A percentile compares a stretch with the other conserved stretches of the same genome.
Evolutionary conservation across 1,284 basidiomycete genomes (phyloP).

Genomic region (Papiliotrema laurentii): DNA sequence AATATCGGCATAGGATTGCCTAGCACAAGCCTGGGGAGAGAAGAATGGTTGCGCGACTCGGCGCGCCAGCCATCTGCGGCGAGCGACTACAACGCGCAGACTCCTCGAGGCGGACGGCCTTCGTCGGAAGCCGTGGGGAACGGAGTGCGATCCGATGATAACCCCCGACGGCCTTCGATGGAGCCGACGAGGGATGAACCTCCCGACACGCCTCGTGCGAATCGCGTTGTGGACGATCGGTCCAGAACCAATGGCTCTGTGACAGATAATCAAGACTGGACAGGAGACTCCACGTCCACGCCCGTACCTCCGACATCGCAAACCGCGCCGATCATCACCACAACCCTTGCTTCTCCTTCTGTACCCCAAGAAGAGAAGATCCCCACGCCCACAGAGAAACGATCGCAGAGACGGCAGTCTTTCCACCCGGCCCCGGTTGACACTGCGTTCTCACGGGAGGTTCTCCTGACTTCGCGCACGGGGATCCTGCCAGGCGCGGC

Average conservation of each 20-base stretch:
- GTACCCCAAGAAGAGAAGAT: constrained; percentile 13
- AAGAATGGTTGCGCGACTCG: constrained; percentile 12
- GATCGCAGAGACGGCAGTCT: constrained; percentile 35
- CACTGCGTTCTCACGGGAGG: constrained; percentile 54
- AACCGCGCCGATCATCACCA: constrained; percentile 28
- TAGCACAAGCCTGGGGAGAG: constrained; percentile 8
- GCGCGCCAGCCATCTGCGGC: constrained; percentile 15
- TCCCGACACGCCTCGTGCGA: neutral
- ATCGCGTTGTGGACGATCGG: neutral
- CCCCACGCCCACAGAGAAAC: constrained; percentile 7
- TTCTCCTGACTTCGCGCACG: constrained; percentile 56
- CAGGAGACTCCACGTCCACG: constrained; percentile 6
- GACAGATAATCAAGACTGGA: neutral
- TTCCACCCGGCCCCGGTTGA: constrained; percentile 44
- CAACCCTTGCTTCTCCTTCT: constrained; percentile 30
- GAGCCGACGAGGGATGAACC: neutral
- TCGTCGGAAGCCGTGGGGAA: neutral
- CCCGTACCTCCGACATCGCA: neutral
- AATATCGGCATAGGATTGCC: constrained; percentile 11
- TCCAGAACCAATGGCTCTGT: neutral
- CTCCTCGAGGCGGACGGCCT: neutral
- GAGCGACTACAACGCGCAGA: constrained; percentile 11
- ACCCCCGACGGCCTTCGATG: too few species aligned
- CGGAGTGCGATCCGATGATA: too few species aligned
- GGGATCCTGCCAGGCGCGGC: constrained; percentile 36